Evolutionary conservation across 176 grass and related monocot genomes (phyloP).

Genomic region (Avena insularis): DNA sequence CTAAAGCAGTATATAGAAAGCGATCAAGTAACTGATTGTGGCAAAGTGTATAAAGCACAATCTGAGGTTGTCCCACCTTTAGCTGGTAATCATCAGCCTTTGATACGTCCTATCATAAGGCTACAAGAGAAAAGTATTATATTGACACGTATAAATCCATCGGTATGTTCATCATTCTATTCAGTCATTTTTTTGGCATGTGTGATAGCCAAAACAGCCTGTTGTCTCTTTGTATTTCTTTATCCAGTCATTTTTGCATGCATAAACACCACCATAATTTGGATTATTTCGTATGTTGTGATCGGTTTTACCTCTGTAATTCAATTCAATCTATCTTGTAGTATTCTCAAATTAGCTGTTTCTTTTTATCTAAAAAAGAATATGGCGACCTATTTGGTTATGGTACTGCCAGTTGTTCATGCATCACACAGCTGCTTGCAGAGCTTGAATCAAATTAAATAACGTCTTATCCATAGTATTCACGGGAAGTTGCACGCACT

Average conservation of each 20-base stretch:
- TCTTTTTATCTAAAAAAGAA: slow-evolving; percentile 7
- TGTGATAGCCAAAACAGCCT: neutral
- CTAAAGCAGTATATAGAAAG: slow-evolving; percentile 92
- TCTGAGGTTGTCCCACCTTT: slow-evolving; percentile 77
- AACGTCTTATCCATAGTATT: neutral
- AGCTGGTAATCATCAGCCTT: slow-evolving; percentile 84
- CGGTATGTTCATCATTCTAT: slow-evolving; percentile 36
- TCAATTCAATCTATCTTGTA: slow-evolving; percentile 10
- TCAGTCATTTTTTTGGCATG: neutral
- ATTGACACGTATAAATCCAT: slow-evolving; percentile 83
- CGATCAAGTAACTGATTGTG: slow-evolving; percentile 84
- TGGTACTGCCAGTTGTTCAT: neutral
- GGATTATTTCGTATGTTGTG: neutral
- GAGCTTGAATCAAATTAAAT: slow-evolving; percentile 14
- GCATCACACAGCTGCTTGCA: slow-evolving; percentile 3
- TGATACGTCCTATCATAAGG: slow-evolving; percentile 90
- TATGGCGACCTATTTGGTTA: neutral
- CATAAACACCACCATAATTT: neutral
- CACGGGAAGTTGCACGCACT: slow-evolving; percentile 19
- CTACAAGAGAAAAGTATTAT: slow-evolving; percentile 89
- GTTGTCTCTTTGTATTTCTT: neutral
- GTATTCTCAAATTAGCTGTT: slow-evolving; percentile 19
- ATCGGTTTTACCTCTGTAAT: slow-evolving; percentile 17
- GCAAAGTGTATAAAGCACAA: slow-evolving; percentile 82
- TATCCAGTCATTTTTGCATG: neutral